These are phyloP conservation scores for Tylopilus sp. DNA, from an alignment of 1,284 basidiomycete genomes.

Conservation along the genomic window DNA sequence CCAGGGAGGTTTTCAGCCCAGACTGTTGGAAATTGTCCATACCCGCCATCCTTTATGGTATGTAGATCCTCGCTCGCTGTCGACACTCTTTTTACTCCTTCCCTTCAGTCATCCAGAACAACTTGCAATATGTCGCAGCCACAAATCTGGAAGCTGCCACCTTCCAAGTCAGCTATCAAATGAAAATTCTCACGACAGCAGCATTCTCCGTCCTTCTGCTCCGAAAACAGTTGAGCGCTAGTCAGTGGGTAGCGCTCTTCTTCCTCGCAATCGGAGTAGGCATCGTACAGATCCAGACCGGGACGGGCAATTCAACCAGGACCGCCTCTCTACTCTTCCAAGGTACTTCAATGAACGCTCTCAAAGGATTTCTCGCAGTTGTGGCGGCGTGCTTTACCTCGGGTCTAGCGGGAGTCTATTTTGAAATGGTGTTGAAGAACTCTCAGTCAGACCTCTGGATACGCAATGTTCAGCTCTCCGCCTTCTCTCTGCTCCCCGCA, in stretches of 20 bases:
- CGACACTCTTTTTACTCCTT: background rate
- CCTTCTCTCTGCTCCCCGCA: constrained; percentile 92
- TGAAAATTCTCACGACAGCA: constrained; percentile 97
- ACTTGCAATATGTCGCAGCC: constrained; percentile 92
- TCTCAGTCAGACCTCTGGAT: constrained; percentile 91
- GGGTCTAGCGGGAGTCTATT: constrained; percentile 97
- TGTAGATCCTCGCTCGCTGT: constrained; percentile 5
- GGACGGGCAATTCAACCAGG: constrained; percentile 38
- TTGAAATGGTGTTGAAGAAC: constrained; percentile 96
- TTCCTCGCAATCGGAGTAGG: constrained; percentile 90
- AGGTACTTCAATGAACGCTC: constrained; percentile 66
- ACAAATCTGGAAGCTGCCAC: constrained; percentile 93
- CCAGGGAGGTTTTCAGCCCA: constrained; percentile 55
- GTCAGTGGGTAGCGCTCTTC: constrained; percentile 83
- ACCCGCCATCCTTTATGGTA: constrained; percentile 74
- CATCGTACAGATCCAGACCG: constrained; percentile 86
- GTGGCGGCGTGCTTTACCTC: constrained; percentile 92
- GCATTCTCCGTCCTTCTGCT: constrained; percentile 90
- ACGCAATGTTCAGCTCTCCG: constrained; percentile 93
- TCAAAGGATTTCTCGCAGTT: constrained; percentile 87
- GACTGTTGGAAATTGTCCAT: constrained; percentile 83
- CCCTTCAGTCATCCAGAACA: constrained; percentile 83
- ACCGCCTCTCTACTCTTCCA: constrained; percentile 36
- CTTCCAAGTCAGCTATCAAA: constrained; percentile 94
- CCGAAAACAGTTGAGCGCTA: constrained; percentile 71